Conservation (phyloP, 106 monocot species). For the Triglochin maritima region DNA sequence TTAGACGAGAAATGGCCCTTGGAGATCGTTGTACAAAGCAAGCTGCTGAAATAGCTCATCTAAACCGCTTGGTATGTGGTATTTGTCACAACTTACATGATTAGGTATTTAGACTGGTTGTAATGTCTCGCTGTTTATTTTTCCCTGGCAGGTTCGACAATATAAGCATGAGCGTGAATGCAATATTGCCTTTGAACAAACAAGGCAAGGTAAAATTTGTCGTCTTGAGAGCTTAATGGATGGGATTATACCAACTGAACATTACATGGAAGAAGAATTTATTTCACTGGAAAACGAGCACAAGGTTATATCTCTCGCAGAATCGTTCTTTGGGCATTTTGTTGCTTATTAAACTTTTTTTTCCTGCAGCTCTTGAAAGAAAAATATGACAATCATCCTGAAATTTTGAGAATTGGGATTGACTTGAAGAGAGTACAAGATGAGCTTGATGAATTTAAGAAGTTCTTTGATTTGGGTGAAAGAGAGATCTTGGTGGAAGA, state of each 20-base stretch:
- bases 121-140: slow-evolving; percentile 1
- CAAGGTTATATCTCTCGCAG: slow-evolving; percentile 36
- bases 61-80: slow-evolving; percentile 63
- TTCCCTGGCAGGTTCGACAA: slow-evolving; percentile 60
- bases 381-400: slow-evolving; percentile 90
- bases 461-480: slow-evolving; percentile 77
- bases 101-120: not conserved
- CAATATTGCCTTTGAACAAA: slow-evolving; percentile 64
- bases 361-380: slow-evolving; percentile 57
- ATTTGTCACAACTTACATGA: not conserved
- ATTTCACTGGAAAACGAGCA: slow-evolving; percentile 64
- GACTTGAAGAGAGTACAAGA: slow-evolving; percentile 75
- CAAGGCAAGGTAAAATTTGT: slow-evolving; percentile 72
- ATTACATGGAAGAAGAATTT: slow-evolving; percentile 85
- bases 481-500: slow-evolving; percentile 87
- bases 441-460: slow-evolving; percentile 64
- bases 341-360: not conserved
- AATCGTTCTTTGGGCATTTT: not conserved
- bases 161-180: slow-evolving; percentile 98
- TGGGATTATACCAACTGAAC: slow-evolving; percentile 76
- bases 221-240: slow-evolving; percentile 91
- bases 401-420: slow-evolving; percentile 53
- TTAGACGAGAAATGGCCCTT: slow-evolving; percentile 90
- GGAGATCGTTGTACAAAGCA: slow-evolving; percentile 74
- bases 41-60: slow-evolving; percentile 68